Percentiles rank a stretch among this genome's conserved stretches.
These are phyloP conservation scores for Diutina scorzettiae DNA, from an alignment of 1,139 yeast genomes.

Conservation along the genomic window DNA sequence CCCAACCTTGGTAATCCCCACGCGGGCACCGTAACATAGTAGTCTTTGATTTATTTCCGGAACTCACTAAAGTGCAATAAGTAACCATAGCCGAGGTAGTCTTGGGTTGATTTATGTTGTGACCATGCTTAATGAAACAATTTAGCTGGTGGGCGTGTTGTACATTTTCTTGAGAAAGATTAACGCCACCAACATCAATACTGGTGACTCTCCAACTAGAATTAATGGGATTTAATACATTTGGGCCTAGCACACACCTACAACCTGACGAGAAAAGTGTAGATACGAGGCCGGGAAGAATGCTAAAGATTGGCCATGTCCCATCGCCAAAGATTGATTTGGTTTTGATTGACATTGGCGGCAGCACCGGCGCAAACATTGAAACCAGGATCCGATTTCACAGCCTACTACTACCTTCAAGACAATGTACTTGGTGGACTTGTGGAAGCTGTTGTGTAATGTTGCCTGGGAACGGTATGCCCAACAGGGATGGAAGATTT, in stretches of 20 bases:
- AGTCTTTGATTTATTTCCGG: slow-evolving; percentile 3
- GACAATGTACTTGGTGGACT: slow-evolving; percentile 61
- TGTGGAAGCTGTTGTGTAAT: slow-evolving; percentile 65
- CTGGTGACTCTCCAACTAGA: slow-evolving; percentile 38
- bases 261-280: slow-evolving; percentile 52
- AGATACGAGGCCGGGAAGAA: slow-evolving; percentile 61
- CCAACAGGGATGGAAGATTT: slow-evolving; percentile 16
- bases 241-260: slow-evolving; percentile 66
- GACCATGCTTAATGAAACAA: slow-evolving; percentile 10
- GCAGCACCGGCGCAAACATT: slow-evolving; percentile 76
- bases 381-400: slow-evolving; percentile 51
- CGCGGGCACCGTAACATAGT: too few relatives aligned
- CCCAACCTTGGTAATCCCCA: too few relatives aligned
- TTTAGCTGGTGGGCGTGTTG: slow-evolving; percentile 44
- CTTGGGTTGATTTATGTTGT: neutral
- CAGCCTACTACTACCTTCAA: slow-evolving; percentile 42
- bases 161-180: slow-evolving; percentile 39
- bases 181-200: slow-evolving; percentile 8
- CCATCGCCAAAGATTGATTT: slow-evolving; percentile 34
- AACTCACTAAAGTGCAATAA: neutral
- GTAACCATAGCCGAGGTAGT: slow-evolving; percentile 3
- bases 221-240: slow-evolving; percentile 59
- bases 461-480: slow-evolving; percentile 53
- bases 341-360: slow-evolving; percentile 79
- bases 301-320: slow-evolving; percentile 48